Conservation (phyloP, 2,329 filamentous ascomycete species). For the Zymoseptoria ardabiliae region DNA sequence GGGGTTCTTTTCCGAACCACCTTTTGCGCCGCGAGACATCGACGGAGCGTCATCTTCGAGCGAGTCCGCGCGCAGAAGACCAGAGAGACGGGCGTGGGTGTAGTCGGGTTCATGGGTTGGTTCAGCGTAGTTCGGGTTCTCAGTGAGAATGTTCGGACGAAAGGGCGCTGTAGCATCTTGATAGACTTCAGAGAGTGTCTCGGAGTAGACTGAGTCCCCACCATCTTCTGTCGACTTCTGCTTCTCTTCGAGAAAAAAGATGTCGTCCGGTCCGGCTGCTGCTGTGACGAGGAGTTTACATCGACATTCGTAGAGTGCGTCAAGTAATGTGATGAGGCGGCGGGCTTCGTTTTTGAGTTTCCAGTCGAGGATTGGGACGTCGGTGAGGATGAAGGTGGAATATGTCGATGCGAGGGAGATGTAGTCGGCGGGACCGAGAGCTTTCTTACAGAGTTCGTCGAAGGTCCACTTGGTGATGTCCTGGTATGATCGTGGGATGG, state of each 20-base stretch:
- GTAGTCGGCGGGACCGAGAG: conserved; percentile 73
- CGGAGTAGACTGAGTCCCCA: conserved; percentile 52
- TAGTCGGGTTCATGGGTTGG: conserved; percentile 29
- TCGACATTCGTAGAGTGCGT: conserved; percentile 73
- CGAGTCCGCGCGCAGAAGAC: conserved; percentile 36
- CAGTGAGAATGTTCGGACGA: conserved; percentile 67
- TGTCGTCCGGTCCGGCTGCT: conserved; percentile 58
- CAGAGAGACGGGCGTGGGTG: conserved; percentile 30
- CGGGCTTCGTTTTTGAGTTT: conserved; percentile 73
- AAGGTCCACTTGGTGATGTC: conserved; percentile 62
- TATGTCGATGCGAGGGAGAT: conserved; percentile 72
- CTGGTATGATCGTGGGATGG: conserved; percentile 50
- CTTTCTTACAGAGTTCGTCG: conserved; percentile 54
- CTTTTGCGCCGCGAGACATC: conserved; percentile 13
- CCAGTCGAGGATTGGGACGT: conserved; percentile 59
- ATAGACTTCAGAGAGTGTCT: conserved; percentile 65
- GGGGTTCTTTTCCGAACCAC: conserved; percentile 26
- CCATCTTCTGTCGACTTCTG: conserved; percentile 12
- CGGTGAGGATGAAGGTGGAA: conserved; percentile 68
- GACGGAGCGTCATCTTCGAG: conserved; percentile 44
- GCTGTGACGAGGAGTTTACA: conserved; percentile 68
- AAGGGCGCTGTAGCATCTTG: conserved; percentile 72
- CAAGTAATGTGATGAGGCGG: conserved; percentile 64
- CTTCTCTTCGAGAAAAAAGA: conserved; percentile 64
- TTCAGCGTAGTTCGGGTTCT: conserved; percentile 37